Evolutionary conservation across 495 filamentous ascomycete species (phyloP), one percentile per base, ranked within the genome.

Genomic region (Saxispiralis lemnorum): DNA sequence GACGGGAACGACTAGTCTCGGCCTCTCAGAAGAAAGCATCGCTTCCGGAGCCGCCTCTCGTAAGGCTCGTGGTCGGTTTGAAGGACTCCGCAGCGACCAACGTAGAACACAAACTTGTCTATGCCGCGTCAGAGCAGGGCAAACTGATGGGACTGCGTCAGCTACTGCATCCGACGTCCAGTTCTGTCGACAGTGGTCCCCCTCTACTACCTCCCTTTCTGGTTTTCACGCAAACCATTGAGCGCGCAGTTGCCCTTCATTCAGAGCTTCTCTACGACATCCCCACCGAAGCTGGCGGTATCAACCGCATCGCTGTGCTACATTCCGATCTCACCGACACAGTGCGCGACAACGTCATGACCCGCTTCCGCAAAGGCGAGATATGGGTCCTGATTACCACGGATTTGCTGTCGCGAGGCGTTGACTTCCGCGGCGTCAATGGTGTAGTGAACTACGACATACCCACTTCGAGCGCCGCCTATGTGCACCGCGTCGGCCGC

Each of bases 371-470:
- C 19, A 75, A 76, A 46, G 92, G 87, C 51, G 87, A 96, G 58
- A 76, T 95, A 37, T 97, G 89, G 89, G 76, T 95, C 12, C 69
- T 97, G 10, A 82, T 96, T 47, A 96, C 92, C 0, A 97, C 89
- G 0, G 89, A 97, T 55, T 68, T 96, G 21, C 70, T 96, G 1
- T 78, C 84, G 10, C 77, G 89, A 30, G 89, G 89, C 17, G 72
- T 97, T 33, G 89, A 97, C 61, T 94, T 96, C 62, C 72, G 77
- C 12, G 80, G 92, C 19, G 75, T 97, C 42, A 89, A 93, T 52
- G 81, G 86, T 31, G 86, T 97, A 1, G 76, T 96, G 19, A 97
- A 96, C 62, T 97, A 95, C 63, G 89, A 97, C 57, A 79, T 95
- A 37, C 92, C 89, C 1, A 83, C 75, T 31, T 87, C 83, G 0